Evolutionary conservation across 495 filamentous ascomycete genomes (phyloP).

Genomic region (Halenospora varia): DNA sequence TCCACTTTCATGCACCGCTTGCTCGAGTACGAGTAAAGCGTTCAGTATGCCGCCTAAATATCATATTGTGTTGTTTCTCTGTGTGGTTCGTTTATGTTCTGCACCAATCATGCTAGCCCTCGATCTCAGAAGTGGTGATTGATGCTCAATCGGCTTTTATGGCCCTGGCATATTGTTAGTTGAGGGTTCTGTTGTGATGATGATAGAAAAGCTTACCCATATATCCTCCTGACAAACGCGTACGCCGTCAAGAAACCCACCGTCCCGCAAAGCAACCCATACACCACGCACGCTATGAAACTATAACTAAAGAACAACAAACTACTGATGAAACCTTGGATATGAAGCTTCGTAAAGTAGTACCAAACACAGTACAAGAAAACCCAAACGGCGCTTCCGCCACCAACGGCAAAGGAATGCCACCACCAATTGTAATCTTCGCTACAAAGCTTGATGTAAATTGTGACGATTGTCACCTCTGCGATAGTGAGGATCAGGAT

Average conservation of each 20-base stretch:
- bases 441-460: constrained; percentile 80
- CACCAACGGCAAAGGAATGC: constrained; percentile 84
- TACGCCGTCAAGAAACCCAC: constrained; percentile 87
- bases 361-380: constrained; percentile 87
- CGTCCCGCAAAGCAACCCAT: constrained; percentile 80
- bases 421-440: constrained; percentile 98
- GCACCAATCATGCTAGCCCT: no score
- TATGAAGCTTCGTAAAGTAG: constrained; percentile 77
- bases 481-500: constrained; percentile 77
- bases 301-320: constrained; percentile 86
- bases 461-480: constrained; percentile 86
- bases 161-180: neutral
- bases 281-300: constrained; percentile 75
- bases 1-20: no score
- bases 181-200: constrained; percentile 9
- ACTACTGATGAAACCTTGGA: constrained; percentile 74
- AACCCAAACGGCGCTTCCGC: constrained; percentile 78
- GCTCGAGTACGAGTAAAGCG: no score
- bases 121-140: neutral
- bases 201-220: constrained; percentile 55
- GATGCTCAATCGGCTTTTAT: neutral
- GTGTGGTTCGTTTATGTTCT: no score
- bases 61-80: no score
- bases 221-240: constrained; percentile 85
- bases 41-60: no score